Evolutionary conservation across 345 rosid species (phyloP).

Genomic region (Gossypium longicalyx): DNA sequence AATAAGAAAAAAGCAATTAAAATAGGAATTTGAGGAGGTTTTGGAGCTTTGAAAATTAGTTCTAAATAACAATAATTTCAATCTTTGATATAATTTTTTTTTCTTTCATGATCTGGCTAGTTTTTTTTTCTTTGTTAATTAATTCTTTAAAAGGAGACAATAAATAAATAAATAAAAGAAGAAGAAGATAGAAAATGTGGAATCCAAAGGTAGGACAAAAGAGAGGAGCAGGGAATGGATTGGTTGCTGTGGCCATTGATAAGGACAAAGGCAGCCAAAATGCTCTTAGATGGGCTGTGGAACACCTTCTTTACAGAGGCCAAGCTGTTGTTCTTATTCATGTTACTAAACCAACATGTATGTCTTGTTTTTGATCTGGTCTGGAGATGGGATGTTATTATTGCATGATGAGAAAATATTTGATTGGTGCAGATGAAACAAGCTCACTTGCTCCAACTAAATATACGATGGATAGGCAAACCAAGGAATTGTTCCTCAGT

Average conservation of each 20-base stretch:
- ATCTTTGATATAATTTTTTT: neutral
- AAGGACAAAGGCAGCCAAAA: conserved; percentile 79
- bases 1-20: neutral
- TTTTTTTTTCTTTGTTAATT: neutral
- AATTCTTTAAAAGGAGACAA: neutral
- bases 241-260: conserved; percentile 79
- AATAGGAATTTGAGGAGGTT: neutral
- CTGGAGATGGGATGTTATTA: too few species aligned
- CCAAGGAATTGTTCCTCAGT: conserved; percentile 61
- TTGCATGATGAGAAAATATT: too few species aligned
- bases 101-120: neutral
- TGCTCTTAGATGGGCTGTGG: conserved; percentile 77
- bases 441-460: conserved; percentile 16
- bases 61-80: neutral
- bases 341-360: neutral
- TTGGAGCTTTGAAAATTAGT: neutral
- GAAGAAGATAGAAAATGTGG: neutral
- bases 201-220: neutral
- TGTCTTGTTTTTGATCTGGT: neutral
- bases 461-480: conserved; percentile 39
- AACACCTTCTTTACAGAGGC: conserved; percentile 62
- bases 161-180: too few species aligned
- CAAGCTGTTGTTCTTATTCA: conserved; percentile 39
- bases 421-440: conserved; percentile 22
- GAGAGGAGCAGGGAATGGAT: conserved; percentile 42